A percentile compares a stretch with the other conserved stretches of the same genome.
Evolutionary conservation across 129 eudicot genomes (phyloP).

Genomic region (Flaveria ramosissima): DNA sequence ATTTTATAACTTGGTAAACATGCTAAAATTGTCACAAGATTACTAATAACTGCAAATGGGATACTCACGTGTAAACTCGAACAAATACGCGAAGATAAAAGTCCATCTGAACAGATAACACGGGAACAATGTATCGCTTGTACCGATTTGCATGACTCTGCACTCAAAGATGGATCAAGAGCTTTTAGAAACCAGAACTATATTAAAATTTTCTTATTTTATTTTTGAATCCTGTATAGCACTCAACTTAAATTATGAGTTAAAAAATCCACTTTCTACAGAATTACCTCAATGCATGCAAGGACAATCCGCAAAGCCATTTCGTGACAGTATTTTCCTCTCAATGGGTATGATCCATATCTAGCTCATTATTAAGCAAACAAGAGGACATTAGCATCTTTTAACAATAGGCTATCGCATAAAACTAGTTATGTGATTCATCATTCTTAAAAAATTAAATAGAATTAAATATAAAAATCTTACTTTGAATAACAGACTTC

Average conservation of each 20-base stretch:
- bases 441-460: background rate
- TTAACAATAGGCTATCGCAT: background rate
- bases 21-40: background rate
- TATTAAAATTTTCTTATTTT: background rate
- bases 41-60: background rate
- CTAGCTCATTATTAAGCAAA: slow-evolving; percentile 42
- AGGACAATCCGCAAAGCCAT: slow-evolving; percentile 97
- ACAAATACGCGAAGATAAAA: slow-evolving; percentile 93
- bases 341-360: slow-evolving; percentile 90
- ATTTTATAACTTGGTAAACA: slow-evolving; percentile 20
- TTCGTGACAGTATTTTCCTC: slow-evolving; percentile 92
- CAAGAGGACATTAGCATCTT: background rate
- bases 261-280: background rate
- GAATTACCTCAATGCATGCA: slow-evolving; percentile 98
- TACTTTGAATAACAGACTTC: slow-evolving; percentile 99
- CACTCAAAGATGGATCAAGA: slow-evolving; percentile 21
- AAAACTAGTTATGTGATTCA: background rate
- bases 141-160: slow-evolving; percentile 99
- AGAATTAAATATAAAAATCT: slow-evolving; percentile 20
- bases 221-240: background rate
- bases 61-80: slow-evolving; percentile 80
- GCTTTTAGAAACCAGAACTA: slow-evolving; percentile 16
- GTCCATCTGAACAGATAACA: slow-evolving; percentile 92
- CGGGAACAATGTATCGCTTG: slow-evolving; percentile 86
- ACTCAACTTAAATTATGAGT: background rate